Evolutionary conservation across 2,329 filamentous ascomycete species (phyloP).

Genomic region (Fusarium mundagurra): DNA sequence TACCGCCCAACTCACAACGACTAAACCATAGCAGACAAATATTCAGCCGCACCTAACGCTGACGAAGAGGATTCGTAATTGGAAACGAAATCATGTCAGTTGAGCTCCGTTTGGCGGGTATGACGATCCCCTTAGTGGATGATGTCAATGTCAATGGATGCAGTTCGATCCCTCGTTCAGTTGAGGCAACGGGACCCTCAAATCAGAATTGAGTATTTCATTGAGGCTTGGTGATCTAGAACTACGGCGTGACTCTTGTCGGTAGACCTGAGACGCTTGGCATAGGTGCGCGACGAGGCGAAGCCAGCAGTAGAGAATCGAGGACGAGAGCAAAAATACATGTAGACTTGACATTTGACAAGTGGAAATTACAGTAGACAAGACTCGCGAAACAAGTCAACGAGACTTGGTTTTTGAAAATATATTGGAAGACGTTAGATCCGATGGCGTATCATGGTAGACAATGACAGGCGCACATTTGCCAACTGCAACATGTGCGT

Average conservation of each 20-base stretch:
- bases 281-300: background rate
- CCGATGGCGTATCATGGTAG: rapidly evolving
- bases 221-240: rapidly evolving
- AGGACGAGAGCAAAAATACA: too few relatives aligned
- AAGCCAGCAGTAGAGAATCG: background rate
- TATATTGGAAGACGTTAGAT: rapidly evolving
- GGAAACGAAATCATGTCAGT: background rate
- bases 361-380: rapidly evolving
- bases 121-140: rapidly evolving
- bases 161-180: background rate
- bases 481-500: rapidly evolving
- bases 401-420: rapidly evolving
- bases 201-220: background rate
- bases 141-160: background rate
- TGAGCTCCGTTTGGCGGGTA: background rate
- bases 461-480: rapidly evolving
- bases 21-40: background rate
- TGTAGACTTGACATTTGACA: background rate
- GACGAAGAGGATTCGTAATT: rapidly evolving
- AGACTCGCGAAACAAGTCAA: rapidly evolving
- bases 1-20: background rate
- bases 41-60: background rate
- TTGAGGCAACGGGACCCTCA: background rate
- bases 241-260: background rate
- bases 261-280: background rate